These are phyloP conservation scores for Apophysomyces variabilis DNA, from an alignment of 371 early-diverging fungal genomes.

Conservation along the genomic window DNA sequence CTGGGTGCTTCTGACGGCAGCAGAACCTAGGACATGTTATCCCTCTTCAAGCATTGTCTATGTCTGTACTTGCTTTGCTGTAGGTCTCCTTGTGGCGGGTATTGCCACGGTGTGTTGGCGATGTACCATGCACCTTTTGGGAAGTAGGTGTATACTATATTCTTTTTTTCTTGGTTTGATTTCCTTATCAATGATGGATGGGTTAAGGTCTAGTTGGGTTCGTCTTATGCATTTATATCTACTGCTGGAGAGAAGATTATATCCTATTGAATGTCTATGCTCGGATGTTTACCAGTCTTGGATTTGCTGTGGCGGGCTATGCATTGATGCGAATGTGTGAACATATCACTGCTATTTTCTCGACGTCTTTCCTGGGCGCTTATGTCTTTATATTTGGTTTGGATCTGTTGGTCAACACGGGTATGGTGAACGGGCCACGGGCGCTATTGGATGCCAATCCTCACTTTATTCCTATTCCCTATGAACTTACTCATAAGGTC, in stretches of 20 bases:
- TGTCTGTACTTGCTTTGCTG: constrained; percentile 22
- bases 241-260: constrained; percentile 41
- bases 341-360: constrained; percentile 25
- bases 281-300: constrained; percentile 24
- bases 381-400: constrained; percentile 33
- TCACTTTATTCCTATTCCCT: constrained; percentile 7
- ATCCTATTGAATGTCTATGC: constrained; percentile 33
- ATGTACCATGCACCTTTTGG: constrained; percentile 24
- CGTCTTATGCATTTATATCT: constrained; percentile 37
- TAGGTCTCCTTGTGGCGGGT: constrained; percentile 22
- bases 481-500: constrained; percentile 18
- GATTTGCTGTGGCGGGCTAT: constrained; percentile 14
- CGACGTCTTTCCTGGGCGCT: constrained; percentile 35
- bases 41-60: constrained; percentile 24
- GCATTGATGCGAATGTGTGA: constrained; percentile 23
- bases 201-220: constrained; percentile 28
- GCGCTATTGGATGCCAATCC: constrained; percentile 28
- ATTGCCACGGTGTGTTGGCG: constrained; percentile 21
- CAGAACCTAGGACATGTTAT: constrained; percentile 33
- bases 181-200: neutral
- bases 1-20: constrained; percentile 33
- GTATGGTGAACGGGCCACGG: constrained; percentile 20
- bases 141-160: constrained; percentile 8
- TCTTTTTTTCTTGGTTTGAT: neutral
- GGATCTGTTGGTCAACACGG: constrained; percentile 30